Evolutionary conservation across 129 eudicot genomes (phyloP).

Genomic region (Pulicaria dysenterica): DNA sequence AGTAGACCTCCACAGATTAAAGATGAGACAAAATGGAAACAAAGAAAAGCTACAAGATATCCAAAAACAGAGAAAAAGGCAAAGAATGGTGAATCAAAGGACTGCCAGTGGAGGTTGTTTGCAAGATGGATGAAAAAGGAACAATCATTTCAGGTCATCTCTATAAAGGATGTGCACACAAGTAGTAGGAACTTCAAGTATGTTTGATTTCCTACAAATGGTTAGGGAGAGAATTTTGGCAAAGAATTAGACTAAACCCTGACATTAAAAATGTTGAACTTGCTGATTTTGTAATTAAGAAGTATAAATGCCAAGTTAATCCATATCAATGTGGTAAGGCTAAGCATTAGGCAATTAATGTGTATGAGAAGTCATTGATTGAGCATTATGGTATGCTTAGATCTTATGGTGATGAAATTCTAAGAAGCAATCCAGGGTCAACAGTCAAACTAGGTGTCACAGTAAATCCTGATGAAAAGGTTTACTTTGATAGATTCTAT

Average conservation of each 20-base stretch:
- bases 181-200: constrained; percentile 2
- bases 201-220: neutral
- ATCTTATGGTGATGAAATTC: neutral
- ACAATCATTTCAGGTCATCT: neutral
- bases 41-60: neutral
- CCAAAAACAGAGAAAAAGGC: neutral
- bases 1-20: neutral
- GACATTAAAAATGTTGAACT: neutral
- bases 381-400: neutral
- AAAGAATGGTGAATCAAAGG: neutral
- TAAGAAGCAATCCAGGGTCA: neutral
- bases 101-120: neutral
- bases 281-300: neutral
- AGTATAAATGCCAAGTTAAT: neutral
- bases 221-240: neutral
- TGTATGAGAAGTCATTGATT: neutral
- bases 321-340: neutral
- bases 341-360: neutral
- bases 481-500: neutral
- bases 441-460: constrained; percentile 2
- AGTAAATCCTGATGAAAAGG: neutral
- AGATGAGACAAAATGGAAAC: neutral
- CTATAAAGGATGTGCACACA: neutral
- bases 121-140: neutral
- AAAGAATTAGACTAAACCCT: neutral